Base-by-base conservation (phyloP, 305 asterid species). In the Striga hermonthica region DNA sequence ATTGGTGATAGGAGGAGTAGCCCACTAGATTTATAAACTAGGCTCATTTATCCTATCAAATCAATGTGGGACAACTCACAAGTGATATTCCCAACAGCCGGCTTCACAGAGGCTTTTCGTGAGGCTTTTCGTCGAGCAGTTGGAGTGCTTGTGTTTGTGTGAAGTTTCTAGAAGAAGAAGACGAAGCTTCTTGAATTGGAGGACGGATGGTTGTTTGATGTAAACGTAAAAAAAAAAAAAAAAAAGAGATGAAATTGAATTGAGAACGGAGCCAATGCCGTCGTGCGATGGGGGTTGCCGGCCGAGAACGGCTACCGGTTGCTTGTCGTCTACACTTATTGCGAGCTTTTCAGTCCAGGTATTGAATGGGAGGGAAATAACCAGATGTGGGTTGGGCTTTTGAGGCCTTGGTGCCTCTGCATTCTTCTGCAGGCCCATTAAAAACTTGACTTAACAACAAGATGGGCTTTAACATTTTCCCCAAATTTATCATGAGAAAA, bases 111-210 rank as follows among this genome's bases (percentile, higher is more conserved):
- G n/a, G n/a, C n/a, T n/a, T n/a, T n/a, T n/a, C n/a, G n/a, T n/a
- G 52, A 70, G 81, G 55, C 81, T 44, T 80, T 76, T 76, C 73
- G 62, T 78, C 87, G 69, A 80, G 70, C 80, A 78, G 55, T 47
- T 62, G 65, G 38, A 40, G 71, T 45, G n/a, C n/a, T n/a, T n/a
- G n/a, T n/a, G n/a, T n/a, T n/a, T n/a, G n/a, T n/a, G 31, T 1
- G 15, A 9, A 13, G 35, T 49, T 6, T 12, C 43, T 52, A n/a
- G 15, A 28, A 50, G 7, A 5, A 9, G 31, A 4, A 6, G 53
- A n/a, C n/a, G n/a, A 34, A 36, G 14, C 15, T 12, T 60, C 7
- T 60, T 10, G 36, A 11, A 43, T 1, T 4, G 22, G 13, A 16
- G 37, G 47, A 48, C 8, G 13, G 10, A 5, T 11, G 57, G 14